These are phyloP conservation scores for Exophiala xenobiotica DNA, from an alignment of 2,329 filamentous ascomycete genomes.

Conservation along the genomic window DNA sequence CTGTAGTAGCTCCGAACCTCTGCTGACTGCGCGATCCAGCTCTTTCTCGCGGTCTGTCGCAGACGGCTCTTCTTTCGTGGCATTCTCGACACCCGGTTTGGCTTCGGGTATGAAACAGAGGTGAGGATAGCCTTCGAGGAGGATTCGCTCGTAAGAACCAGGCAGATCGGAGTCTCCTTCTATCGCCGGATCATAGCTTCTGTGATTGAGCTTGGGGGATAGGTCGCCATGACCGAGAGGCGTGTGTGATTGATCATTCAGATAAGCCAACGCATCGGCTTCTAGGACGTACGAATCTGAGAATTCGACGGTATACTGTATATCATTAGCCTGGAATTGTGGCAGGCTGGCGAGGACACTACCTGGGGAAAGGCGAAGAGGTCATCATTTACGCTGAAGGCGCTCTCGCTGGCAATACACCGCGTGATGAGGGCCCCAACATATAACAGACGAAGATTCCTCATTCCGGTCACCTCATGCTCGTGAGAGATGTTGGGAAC, in stretches of 20 bases:
- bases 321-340: slow-evolving; percentile 8
- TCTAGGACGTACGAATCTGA: slow-evolving; percentile 58
- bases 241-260: slow-evolving; percentile 9
- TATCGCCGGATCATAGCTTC: slow-evolving; percentile 32
- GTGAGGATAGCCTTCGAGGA: slow-evolving; percentile 67
- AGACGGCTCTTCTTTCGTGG: slow-evolving; percentile 65
- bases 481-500: background rate
- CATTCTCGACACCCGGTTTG: slow-evolving; percentile 58
- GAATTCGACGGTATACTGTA: slow-evolving; percentile 77
- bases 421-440: background rate
- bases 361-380: slow-evolving; percentile 84
- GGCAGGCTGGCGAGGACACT: slow-evolving; percentile 31
- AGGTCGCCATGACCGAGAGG: slow-evolving; percentile 9
- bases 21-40: slow-evolving; percentile 70
- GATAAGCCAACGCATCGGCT: slow-evolving; percentile 19
- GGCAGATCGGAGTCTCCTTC: slow-evolving; percentile 1
- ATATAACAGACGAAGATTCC: background rate
- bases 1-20: slow-evolving; percentile 76
- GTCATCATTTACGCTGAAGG: slow-evolving; percentile 86
- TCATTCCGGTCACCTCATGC: slow-evolving; percentile 10
- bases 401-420: slow-evolving; percentile 51
- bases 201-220: slow-evolving; percentile 4
- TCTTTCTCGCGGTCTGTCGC: slow-evolving; percentile 72
- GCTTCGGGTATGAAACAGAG: slow-evolving; percentile 82
- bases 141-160: slow-evolving; percentile 61